Evolutionary conservation across 257 asterid species (phyloP).

Genomic region (Solanum habrochaites): DNA sequence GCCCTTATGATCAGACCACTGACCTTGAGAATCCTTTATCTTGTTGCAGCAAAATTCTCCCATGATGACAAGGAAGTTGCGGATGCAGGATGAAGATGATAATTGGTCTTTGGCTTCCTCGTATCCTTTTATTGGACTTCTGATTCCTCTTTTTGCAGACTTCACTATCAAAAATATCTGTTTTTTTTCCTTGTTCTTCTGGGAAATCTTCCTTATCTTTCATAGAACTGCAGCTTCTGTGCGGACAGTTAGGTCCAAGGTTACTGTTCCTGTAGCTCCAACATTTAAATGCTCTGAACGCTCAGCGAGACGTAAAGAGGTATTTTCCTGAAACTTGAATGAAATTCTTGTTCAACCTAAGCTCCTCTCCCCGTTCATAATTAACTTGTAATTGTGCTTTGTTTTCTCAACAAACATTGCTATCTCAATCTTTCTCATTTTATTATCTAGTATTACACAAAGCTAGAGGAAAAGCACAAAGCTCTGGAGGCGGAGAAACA

Average conservation of each 20-base stretch:
- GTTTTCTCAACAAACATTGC: not conserved
- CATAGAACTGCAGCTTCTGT: conserved; percentile 79
- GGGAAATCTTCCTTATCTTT: conserved; percentile 13
- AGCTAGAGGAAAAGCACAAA: conserved; percentile 76
- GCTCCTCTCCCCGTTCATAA: not conserved
- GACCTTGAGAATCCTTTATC: conserved; percentile 10
- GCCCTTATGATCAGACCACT: not conserved
- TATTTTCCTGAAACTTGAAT: conserved; percentile 9
- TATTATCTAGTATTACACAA: conserved; percentile 42
- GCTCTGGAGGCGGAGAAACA: conserved; percentile 78
- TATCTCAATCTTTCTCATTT: not conserved
- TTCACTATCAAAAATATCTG: not conserved
- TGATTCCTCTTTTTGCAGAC: not conserved
- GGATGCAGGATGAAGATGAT: conserved; percentile 21
- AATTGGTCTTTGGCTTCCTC: conserved; percentile 16
- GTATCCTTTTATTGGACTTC: conserved; percentile 8
- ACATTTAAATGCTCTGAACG: conserved; percentile 51
- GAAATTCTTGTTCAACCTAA: not conserved
- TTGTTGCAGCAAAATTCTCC: conserved; percentile 38
- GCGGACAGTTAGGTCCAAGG: conserved; percentile 39
- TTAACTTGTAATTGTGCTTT: not conserved
- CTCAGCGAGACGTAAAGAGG: conserved; percentile 69
- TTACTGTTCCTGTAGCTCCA: conserved; percentile 85
- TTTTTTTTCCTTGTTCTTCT: not conserved
- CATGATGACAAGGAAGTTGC: conserved; percentile 21